Base-by-base conservation (phyloP, 352 stramenopile genomes). In the Globisporangium takayamanum region DNA sequence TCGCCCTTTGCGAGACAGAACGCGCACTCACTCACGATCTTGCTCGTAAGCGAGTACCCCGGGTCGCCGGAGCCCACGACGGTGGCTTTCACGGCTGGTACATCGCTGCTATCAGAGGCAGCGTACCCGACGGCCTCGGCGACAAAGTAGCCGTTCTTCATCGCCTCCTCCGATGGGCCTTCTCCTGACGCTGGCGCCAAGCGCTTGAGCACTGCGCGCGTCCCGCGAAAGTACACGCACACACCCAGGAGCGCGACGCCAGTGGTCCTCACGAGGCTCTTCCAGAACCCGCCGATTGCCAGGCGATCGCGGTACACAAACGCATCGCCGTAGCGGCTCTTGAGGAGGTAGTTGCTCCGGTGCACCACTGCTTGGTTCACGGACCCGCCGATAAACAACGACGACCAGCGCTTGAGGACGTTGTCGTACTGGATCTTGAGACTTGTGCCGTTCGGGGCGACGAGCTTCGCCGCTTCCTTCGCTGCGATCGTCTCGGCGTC, bases 311-410 rank as follows among this genome's bases (percentile, higher is more conserved):
- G 70, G 61, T 91, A 92, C 5, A 85, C 68, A 41, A 94, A 79
- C 36, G 73, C 66, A 57, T 64, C 53, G 56, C 81, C 80, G 59
- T 94, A 94, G 33, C 66, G 66, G 52, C 72, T 64, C 20, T 76
- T 60, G 22, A 86, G 68, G 7, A 87, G 62, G 50, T 71, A 74
- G 67, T 92, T 92, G 55, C 63, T 82, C 47, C 81, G 78, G 64
- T 89, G 80, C 18, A 97, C 86, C 36, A 94, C 54, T 6, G 79
- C 75, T 37, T 86, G 73, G 64, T 98, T 97, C 51, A 94, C 76
- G 1, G 58, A 67, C 0, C 69, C 72, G 64, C 96, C 92, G 44
- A 96, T 64, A 63, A 96, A 97, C 26, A 78, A 22, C 30, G 77
- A 76, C 55, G 82, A 78, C 76, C 73, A 89, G 33, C 33, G 73